Evolutionary conservation across 2,329 filamentous ascomycete species (phyloP).

Genomic region (Neocatenulostroma microsporum): DNA sequence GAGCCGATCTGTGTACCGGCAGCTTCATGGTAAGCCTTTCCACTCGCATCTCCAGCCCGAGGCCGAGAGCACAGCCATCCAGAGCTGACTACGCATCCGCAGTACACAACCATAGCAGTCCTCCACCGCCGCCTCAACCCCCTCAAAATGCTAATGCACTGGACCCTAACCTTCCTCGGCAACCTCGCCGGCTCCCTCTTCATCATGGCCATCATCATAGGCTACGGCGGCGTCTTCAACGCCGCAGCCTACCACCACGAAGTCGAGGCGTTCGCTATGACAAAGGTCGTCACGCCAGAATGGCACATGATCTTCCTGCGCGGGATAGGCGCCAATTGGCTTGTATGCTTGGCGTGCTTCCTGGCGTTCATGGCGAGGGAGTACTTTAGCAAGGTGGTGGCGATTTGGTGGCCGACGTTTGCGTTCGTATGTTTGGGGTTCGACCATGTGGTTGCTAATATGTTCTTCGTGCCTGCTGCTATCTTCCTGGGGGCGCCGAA

Average conservation of each 20-base stretch:
- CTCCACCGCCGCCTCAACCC: conserved; percentile 32
- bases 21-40: conserved; percentile 22
- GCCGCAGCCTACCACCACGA: conserved; percentile 36
- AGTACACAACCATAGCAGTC: conserved; percentile 19
- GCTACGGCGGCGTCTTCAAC: conserved; percentile 24
- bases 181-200: conserved; percentile 24
- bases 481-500: conserved; percentile 43
- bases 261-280: conserved; percentile 40
- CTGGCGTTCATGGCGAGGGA: conserved; percentile 43
- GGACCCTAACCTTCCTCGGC: conserved; percentile 22
- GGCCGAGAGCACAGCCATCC: too few species aligned
- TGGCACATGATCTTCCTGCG: conserved; percentile 49
- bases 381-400: conserved; percentile 45
- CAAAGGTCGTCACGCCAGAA: conserved; percentile 42
- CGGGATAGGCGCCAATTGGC: conserved; percentile 49
- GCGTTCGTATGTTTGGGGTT: conserved; percentile 42
- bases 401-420: conserved; percentile 51
- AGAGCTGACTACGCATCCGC: not conserved
- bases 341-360: conserved; percentile 49
- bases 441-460: conserved; percentile 45
- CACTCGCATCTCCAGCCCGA: too few species aligned
- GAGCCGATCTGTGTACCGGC: conserved; percentile 26
- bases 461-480: conserved; percentile 40
- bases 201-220: conserved; percentile 23
- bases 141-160: conserved; percentile 17